Evolutionary conservation across 2,329 filamentous ascomycete species (phyloP), one percentile per base, ranked within the genome.

Genomic region (Cytospora paraplurivora): DNA sequence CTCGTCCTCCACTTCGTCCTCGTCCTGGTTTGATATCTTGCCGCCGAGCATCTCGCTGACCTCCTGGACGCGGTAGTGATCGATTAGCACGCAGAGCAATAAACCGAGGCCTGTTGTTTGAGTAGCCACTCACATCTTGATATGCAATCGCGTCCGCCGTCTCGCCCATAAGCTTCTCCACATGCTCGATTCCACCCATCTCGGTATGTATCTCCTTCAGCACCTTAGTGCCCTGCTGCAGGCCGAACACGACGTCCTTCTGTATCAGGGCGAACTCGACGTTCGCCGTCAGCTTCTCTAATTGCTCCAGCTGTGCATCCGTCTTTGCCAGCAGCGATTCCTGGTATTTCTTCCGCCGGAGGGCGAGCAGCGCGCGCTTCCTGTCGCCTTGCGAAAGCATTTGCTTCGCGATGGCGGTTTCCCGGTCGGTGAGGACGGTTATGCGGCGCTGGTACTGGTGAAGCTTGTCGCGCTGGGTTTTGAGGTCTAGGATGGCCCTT

Each of bases 1-100:
- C 78, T 99, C 95, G 72, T 97, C 93, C 74, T 99, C 95, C 38
- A 99, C 95, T 72, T 97, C 95, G 72, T 98, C 94, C 76, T 99
- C 95, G 76, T 99, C 95, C 71, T 96, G 90, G 72, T 93, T 95
- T 15, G 93, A 92, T 80, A 99, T 93, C 70, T 89, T 87, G 13
- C 91, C 91, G 38, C 89, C 91, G 3, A 99, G 85, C 85, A 97
- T 91, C 56, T 96, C 92, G 77, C 89, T 95, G 70, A 99, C 85
- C 80, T 99, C 94, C 91, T 96, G 71, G 68, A 69, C 2, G 58
- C 41, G 19, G 37, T 54, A 61, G n/a, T 60, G 54, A 15, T 38
- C 51, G 32, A 33, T 62, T 19, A 57, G 56, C 50, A 59, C 47
- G 47, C 55, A 19, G 33, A 32, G 19, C 11, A 56, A 32, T 38